phyloP scores from a whole-genome alignment of 441 rosid species.

The Isatis lusitanica region DNA sequence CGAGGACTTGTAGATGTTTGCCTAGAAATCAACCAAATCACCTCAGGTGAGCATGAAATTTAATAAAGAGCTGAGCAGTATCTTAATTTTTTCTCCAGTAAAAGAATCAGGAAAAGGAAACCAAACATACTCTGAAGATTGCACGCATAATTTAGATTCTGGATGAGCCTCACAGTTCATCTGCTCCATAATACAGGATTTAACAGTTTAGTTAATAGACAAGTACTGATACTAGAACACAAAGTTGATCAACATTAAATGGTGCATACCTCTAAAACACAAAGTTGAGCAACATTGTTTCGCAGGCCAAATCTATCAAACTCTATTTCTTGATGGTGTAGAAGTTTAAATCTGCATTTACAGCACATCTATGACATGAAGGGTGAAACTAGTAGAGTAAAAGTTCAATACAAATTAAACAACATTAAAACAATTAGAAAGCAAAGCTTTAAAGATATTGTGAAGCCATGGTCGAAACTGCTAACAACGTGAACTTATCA shows the following conservation, averaged over 20 bases:
- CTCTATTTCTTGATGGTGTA: conserved; percentile 80
- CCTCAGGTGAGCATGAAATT: conserved; percentile 1
- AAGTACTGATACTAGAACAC: conserved; percentile 70
- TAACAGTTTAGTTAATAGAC: background rate
- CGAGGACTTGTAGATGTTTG: conserved; percentile 38
- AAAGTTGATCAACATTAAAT: conserved; percentile 84
- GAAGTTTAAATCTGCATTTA: conserved; percentile 72
- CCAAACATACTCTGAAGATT: conserved; percentile 47
- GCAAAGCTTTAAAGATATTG: background rate
- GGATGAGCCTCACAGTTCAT: conserved; percentile 44
- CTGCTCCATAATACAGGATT: conserved; percentile 42
- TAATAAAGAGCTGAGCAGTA: conserved; percentile 1
- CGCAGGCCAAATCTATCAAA: conserved; percentile 81
- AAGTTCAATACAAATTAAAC: conserved; percentile 17
- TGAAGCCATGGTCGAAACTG: conserved; percentile 2
- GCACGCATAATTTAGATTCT: conserved; percentile 32
- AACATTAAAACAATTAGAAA: conserved; percentile 6
- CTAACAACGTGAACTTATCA: background rate
- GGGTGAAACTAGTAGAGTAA: conserved; percentile 26
- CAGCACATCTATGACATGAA: conserved; percentile 30
- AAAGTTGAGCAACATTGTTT: conserved; percentile 91
- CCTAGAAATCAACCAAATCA: conserved; percentile 38
- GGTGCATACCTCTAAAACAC: conserved; percentile 72
- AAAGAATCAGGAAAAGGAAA: conserved; percentile 8
- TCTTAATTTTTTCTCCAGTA: conserved; percentile 3